A percentile compares a stretch with the other conserved stretches of the same genome.
Evolutionary conservation across 2,329 filamentous ascomycete genomes (phyloP).

Genomic region (Pseudocercospora fijiensis): DNA sequence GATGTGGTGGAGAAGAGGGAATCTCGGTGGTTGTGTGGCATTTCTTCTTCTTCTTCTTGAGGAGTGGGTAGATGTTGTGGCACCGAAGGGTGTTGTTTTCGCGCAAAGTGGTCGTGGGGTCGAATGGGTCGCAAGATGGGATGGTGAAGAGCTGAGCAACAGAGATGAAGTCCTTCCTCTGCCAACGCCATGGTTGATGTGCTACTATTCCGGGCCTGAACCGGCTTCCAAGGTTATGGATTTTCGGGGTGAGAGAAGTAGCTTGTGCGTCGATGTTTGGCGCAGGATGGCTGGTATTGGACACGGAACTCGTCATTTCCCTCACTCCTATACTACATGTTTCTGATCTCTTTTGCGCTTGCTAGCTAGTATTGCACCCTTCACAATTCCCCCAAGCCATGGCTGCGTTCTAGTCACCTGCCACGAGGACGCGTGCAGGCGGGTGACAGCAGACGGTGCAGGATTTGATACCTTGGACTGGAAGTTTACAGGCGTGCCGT

Average conservation of each 20-base stretch:
- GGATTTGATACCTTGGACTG: neutral
- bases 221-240: constrained; percentile 7
- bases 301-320: neutral
- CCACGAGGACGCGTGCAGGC: constrained; percentile 4
- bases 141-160: constrained; percentile 4
- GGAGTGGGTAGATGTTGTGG: neutral
- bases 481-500: constrained; percentile 2
- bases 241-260: constrained; percentile 1
- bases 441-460: neutral
- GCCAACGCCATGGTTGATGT: neutral
- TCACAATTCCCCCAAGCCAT: neutral
- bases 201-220: neutral
- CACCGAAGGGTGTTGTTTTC: neutral
- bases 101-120: neutral
- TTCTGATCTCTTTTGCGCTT: neutral
- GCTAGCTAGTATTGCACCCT: neutral
- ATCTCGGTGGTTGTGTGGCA: neutral
- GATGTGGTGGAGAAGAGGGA: constrained; percentile 18
- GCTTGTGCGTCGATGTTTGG: constrained; percentile 4
- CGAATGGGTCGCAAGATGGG: neutral
- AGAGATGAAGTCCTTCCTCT: neutral
- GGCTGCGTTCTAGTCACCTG: constrained; percentile 1
- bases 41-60: neutral
- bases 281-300: constrained; percentile 5
- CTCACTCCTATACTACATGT: constrained; percentile 2